Base-by-base conservation (phyloP, 1,139 yeast species). In the Taphrina populina region DNA sequence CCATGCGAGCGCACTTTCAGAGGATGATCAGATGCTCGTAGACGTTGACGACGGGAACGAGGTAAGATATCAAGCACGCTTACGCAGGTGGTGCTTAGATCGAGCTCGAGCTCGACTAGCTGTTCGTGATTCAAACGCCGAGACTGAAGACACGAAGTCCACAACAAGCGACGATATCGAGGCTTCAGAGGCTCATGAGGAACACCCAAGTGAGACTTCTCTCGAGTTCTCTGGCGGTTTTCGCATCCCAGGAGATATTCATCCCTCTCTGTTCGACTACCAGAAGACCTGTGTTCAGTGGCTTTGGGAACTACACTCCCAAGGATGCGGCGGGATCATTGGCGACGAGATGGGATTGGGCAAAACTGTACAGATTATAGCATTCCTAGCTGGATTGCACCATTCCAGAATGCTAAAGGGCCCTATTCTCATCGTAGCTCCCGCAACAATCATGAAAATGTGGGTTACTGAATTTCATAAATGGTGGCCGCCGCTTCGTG, bases 261-360 rank as follows among this genome's bases (percentile, higher is more conserved):
- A 84, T 66, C 84, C 95, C 0, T 78, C 90, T 6, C 72, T 92
- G 11, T 92, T 92, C 67, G 95, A 88, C 63, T 94, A 92, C 67
- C 98, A 92, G 64, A 86, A 87, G 64, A 92, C 98, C 0, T 88
- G 97, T 60, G 88, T 73, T 1, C 72, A 80, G 59, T 81, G 85
- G 85, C 71, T 80, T 1, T 80, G 81, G 73, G 99, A 92, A 65
- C 73, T 92, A 17, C 84, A 87, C 64, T 76, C 81, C 17, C 97
- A 90, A 66, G 82, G 81, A 56, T 83, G 92, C 1, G 98, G 98
- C 1, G 98, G 98, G 0, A 92, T 92, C 8, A 78, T 92, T 46
- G 96, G 97, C 29, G 98, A 92, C 69, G 98, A 92, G 69, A 92
- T 92, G 98, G 98, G 98, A 0, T 71, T 92, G 13, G 98, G 98